phyloP scores from a whole-genome alignment of 2,329 filamentous ascomycete species.

The Monosporascus sp. region DNA sequence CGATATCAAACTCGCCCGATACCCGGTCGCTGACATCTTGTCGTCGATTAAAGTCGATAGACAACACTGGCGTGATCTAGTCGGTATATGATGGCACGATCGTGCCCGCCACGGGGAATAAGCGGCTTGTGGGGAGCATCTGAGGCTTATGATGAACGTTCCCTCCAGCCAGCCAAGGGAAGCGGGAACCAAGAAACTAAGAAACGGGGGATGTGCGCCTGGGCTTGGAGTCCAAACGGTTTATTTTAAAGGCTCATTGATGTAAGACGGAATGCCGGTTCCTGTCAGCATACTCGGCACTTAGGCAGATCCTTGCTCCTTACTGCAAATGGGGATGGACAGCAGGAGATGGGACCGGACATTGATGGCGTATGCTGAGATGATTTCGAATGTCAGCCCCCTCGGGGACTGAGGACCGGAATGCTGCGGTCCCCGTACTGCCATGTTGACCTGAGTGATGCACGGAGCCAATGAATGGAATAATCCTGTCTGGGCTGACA shows the following conservation, averaged over 20 bases:
- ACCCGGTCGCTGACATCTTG: conserved; percentile 2
- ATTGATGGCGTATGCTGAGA: background rate
- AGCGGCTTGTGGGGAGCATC: too few relatives aligned
- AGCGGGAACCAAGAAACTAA: too few relatives aligned
- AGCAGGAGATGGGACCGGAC: background rate
- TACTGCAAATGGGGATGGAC: background rate
- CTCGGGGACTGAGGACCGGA: background rate
- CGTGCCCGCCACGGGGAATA: background rate
- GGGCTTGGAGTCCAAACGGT: too few relatives aligned
- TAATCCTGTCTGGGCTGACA: background rate
- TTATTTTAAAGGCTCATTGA: too few relatives aligned
- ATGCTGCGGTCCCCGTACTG: background rate
- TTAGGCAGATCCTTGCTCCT: background rate
- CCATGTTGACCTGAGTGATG: too few relatives aligned
- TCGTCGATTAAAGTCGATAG: background rate
- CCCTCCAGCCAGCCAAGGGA: too few relatives aligned
- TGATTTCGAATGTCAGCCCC: too few relatives aligned
- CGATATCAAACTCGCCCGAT: conserved; percentile 18
- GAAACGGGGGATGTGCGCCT: too few relatives aligned
- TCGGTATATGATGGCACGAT: background rate
- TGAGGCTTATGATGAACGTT: too few relatives aligned
- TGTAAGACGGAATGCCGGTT: too few relatives aligned
- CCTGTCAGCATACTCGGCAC: background rate
- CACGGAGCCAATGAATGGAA: too few relatives aligned
- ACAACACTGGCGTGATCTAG: background rate